phyloP scores from a whole-genome alignment of 2,329 filamentous ascomycete genomes.

The Fusarium liriodendri region DNA sequence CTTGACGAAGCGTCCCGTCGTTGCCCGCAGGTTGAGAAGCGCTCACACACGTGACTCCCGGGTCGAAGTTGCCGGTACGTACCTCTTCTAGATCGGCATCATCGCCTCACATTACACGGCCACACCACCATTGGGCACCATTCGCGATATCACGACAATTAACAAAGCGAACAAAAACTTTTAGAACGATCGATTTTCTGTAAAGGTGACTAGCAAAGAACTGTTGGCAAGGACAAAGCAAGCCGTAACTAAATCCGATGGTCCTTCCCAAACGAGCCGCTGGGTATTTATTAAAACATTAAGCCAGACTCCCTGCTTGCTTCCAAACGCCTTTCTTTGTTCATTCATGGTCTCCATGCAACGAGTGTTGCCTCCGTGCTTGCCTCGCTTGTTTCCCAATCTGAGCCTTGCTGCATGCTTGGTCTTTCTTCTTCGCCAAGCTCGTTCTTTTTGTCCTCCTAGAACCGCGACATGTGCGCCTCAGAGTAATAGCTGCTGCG shows the following conservation, averaged over 20 bases:
- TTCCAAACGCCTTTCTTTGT: constrained; percentile 28
- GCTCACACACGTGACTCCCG: constrained; percentile 22
- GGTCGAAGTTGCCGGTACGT: constrained; percentile 10
- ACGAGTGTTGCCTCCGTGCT: neutral
- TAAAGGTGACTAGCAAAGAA: constrained; percentile 3
- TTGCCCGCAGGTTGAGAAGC: constrained; percentile 7
- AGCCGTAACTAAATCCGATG: constrained; percentile 7
- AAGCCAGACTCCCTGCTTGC: constrained; percentile 24
- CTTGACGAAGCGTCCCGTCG: constrained; percentile 14
- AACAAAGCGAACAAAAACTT: neutral
- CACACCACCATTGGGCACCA: neutral
- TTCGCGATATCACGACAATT: neutral
- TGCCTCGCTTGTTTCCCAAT: neutral
- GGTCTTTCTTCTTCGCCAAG: neutral
- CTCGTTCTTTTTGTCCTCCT: constrained; percentile 13
- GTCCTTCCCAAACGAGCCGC: constrained; percentile 12
- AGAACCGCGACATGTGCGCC: constrained; percentile 63
- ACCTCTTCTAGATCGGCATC: neutral
- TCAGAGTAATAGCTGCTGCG: constrained; percentile 61
- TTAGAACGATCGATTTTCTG: constrained; percentile 4
- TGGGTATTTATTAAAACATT: constrained; percentile 38
- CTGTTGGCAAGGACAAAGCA: neutral
- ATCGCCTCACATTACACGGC: too few species aligned
- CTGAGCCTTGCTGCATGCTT: neutral
- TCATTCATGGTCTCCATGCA: constrained; percentile 1